Percentiles rank a stretch among this genome's conserved stretches.
phyloP scores from a whole-genome alignment of 768 basidiomycete species.

The Arthromyces matolae region DNA sequence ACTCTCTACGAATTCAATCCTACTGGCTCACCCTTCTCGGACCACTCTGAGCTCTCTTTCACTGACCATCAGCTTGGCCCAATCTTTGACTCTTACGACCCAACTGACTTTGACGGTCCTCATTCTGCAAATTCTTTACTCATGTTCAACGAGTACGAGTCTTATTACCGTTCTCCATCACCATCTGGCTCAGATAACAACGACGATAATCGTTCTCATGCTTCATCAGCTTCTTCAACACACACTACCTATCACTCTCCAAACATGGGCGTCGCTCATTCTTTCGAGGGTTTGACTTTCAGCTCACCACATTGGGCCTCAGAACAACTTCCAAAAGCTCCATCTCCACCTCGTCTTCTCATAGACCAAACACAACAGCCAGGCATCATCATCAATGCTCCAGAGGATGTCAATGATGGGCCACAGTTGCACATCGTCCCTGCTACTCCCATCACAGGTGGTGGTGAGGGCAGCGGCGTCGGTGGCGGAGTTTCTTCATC shows the following conservation, averaged over 20 bases:
- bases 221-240: constrained; percentile 67
- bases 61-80: constrained; percentile 35
- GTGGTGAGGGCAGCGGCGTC: constrained; percentile 40
- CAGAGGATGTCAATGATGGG: constrained; percentile 49
- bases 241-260: constrained; percentile 45
- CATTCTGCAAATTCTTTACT: constrained; percentile 43
- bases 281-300: constrained; percentile 62
- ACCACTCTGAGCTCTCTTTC: constrained; percentile 63
- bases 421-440: constrained; percentile 78
- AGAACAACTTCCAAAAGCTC: constrained; percentile 44
- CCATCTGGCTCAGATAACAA: constrained; percentile 43
- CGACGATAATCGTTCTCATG: constrained; percentile 50
- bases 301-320: constrained; percentile 59
- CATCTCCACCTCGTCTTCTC: constrained; percentile 56
- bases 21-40: constrained; percentile 68
- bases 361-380: constrained; percentile 37
- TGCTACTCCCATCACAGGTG: constrained; percentile 74
- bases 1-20: constrained; percentile 19
- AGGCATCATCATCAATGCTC: constrained; percentile 53
- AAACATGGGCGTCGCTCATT: constrained; percentile 52
- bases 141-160: constrained; percentile 55
- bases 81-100: constrained; percentile 53
- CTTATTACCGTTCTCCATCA: constrained; percentile 65
- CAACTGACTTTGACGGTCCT: constrained; percentile 67
- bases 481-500: constrained; percentile 22